Conservation (phyloP, 2,329 filamentous ascomycete species). For the Aspergillus tamarii region DNA sequence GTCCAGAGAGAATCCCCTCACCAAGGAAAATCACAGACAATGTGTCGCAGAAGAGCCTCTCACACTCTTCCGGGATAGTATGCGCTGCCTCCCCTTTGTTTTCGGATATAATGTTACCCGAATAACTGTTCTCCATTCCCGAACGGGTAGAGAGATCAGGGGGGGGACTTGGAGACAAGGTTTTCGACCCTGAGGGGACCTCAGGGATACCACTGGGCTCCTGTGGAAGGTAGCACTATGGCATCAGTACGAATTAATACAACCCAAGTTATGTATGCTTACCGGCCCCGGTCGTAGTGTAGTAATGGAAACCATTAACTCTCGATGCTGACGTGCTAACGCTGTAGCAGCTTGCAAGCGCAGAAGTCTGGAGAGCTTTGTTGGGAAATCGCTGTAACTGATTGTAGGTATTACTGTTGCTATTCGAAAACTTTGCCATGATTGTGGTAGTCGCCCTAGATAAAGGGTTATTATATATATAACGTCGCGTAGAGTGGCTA, state of each 20-base stretch:
- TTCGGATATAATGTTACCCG: constrained; percentile 41
- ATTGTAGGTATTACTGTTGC: constrained; percentile 68
- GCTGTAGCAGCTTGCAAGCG: constrained; percentile 90
- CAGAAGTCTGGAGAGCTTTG: constrained; percentile 62
- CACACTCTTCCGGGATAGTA: constrained; percentile 98
- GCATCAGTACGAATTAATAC: constrained; percentile 9
- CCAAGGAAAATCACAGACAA: constrained; percentile 92
- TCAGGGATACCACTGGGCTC: constrained; percentile 95
- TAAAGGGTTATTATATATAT: constrained; percentile 9
- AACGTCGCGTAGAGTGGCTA: background rate
- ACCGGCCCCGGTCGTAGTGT: constrained; percentile 86
- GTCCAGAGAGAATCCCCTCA: constrained; percentile 79
- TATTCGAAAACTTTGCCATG: constrained; percentile 64
- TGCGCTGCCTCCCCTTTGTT: constrained; percentile 86
- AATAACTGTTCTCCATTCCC: constrained; percentile 59
- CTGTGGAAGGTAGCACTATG: constrained; percentile 41
- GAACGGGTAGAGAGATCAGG: constrained; percentile 72
- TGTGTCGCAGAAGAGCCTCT: constrained; percentile 99
- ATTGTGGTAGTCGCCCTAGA: constrained; percentile 16
- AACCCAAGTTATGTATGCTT: constrained; percentile 35
- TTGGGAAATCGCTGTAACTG: constrained; percentile 61
- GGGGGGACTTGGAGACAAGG: constrained; percentile 86
- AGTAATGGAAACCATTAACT: constrained; percentile 89
- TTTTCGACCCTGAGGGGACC: constrained; percentile 84
- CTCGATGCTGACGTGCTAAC: constrained; percentile 70